These are phyloP conservation scores for Cyclotella kingstonii DNA, from an alignment of 108 stramenopile genomes.

Conservation along the genomic window DNA sequence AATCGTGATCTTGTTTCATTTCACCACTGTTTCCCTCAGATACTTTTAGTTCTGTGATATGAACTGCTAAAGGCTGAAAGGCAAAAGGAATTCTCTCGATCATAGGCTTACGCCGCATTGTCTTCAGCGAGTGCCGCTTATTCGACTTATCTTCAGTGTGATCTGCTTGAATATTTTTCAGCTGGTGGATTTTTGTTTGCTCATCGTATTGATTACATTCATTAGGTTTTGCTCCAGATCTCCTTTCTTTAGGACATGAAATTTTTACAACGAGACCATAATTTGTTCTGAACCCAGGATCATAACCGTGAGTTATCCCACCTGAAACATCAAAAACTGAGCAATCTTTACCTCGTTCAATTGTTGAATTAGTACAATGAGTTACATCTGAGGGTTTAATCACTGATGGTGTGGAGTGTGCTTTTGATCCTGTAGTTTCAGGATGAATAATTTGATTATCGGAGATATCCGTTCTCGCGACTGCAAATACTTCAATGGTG, in stretches of 20 bases:
- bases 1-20: not conserved
- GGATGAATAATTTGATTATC: not conserved
- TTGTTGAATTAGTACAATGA: too few relatives aligned
- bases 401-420: not conserved
- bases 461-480: not conserved
- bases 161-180: not conserved
- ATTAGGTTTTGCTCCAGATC: too few relatives aligned
- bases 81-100: conserved; percentile 15
- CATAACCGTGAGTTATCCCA: too few relatives aligned
- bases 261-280: too few relatives aligned
- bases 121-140: not conserved
- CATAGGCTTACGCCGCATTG: not conserved
- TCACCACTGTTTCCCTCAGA: not conserved
- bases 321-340: too few relatives aligned
- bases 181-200: not conserved
- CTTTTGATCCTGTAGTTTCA: not conserved
- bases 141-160: not conserved
- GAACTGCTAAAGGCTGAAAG: conserved; percentile 30
- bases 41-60: conserved; percentile 22
- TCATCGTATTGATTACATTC: too few relatives aligned
- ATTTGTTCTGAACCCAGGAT: too few relatives aligned
- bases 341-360: too few relatives aligned
- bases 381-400: not conserved
- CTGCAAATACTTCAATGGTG: conserved; percentile 3
- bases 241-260: too few relatives aligned